Evolutionary conservation across 257 asterid genomes (phyloP), one percentile per base, ranked within the genome.

Genomic region (Scutellaria galericulata): DNA sequence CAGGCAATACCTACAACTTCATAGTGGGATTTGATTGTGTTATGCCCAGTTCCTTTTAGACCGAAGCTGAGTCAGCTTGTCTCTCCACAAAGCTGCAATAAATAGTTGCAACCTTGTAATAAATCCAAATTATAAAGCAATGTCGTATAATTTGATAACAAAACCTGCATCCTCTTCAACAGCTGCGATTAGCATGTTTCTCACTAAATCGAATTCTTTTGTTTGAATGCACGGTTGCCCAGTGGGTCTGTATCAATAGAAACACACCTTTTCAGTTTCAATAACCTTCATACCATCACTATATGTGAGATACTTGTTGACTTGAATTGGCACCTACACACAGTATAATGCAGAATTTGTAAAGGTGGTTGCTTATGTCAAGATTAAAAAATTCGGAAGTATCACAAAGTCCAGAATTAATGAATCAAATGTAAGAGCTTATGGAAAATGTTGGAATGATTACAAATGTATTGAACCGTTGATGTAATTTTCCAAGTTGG

Each of bases 1-100:
- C 22, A 9, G 48, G 12, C 22, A 20, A 14, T 51, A 78, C 70
- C 73, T 66, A 61, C 50, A 65, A 65, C 11, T 37, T 46, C 56
- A 58, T 15, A 6, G 3, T 15, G 59, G 50, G 20, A 64, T 7
- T 50, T 2, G 35, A 46, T 75, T 42, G 72, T 44, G 45, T 71
- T 79, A 92, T 70, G 88, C 76, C 98, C 96, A 90, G 80, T 92
- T 92, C 76, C 87, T 87, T 80, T 88, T 90, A 1, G 98, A 82
- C 27, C 98, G 92, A 41, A 90, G 88, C 72, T 90, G 92, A 72
- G 89, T 90, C 53, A 92, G 92, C 81, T 81, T 86, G 85, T 92
- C 98, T 84, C 98, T 86, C 96, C 92, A 94, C 53, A 70, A 79
- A 72, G 98, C 98, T 94, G 89, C 72, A 82, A 15, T 20, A 71